Evolutionary conservation across 805 yeast species (phyloP), one percentile per base, ranked within the genome.

Genomic region (Candida xiaguanensis): DNA sequence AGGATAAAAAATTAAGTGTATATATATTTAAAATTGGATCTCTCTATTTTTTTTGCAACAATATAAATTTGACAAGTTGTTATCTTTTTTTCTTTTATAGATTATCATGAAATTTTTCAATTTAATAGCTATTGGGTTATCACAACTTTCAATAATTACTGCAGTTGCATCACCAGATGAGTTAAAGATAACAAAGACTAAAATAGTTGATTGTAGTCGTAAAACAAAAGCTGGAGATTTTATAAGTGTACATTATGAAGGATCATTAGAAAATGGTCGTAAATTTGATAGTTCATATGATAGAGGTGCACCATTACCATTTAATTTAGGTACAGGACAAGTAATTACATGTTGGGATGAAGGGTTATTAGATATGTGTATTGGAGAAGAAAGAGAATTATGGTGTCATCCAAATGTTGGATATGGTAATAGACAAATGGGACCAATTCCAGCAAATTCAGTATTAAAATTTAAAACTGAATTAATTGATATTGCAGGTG

Each of bases 291-390:
- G 86, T 8, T 85, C 95, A 1, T 62, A 71, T 41, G 55, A 58
- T 16, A 75, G 95, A 53, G 79, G 77, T 11, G 51, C 59, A 32
- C 96, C 97, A 33, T 68, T 89, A 44, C 58, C 71, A 30, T 89
- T 89, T 61, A 62, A 62, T n/a, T 64, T 90, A 39, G 97, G 96
- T 30, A 59, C 62, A 18, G 90, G 95, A 4, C 82, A 76, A 52
- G 96, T 89, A 23, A 89, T 89, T 55, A 55, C 71, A 44, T 96
- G 97, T 43, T 89, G 96, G 96, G 97, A 89, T 47, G 78, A 82
- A 61, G 96, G 96, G 30, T 65, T 88, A 36, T 50, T 53, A 24
- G 59, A 56, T 29, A 85, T 85, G 95, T 89, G 97, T 63, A 68
- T 86, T 58, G 96, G 96, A 33, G 96, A 89, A 61, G 72, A 81